Evolutionary conservation across 2,329 filamentous ascomycete genomes (phyloP).

Genomic region (Periconia sp.): DNA sequence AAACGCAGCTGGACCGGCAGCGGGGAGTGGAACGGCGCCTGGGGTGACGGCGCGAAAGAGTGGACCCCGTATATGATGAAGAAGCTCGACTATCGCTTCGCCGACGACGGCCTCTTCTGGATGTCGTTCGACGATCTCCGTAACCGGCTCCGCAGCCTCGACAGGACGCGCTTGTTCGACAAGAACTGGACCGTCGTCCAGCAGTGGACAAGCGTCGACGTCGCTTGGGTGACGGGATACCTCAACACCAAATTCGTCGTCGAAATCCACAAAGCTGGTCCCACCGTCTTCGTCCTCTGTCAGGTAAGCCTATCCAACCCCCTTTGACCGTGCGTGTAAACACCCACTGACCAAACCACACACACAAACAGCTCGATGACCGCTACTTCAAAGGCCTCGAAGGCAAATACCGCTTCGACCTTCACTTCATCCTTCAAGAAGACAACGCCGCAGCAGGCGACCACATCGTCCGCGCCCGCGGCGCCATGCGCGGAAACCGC

Average conservation of each 20-base stretch:
- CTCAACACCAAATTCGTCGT: slow-evolving; percentile 61
- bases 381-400: slow-evolving; percentile 60
- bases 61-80: slow-evolving; percentile 80
- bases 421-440: slow-evolving; percentile 61
- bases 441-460: slow-evolving; percentile 51
- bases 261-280: slow-evolving; percentile 53
- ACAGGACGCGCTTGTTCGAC: slow-evolving; percentile 62
- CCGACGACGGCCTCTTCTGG: slow-evolving; percentile 71
- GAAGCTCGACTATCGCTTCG: slow-evolving; percentile 71
- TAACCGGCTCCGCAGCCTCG: slow-evolving; percentile 58
- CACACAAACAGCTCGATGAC: slow-evolving; percentile 55
- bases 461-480: slow-evolving; percentile 56
- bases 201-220: slow-evolving; percentile 61
- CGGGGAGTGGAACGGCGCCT: slow-evolving; percentile 75
- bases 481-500: slow-evolving; percentile 62
- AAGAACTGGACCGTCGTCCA: slow-evolving; percentile 62
- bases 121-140: slow-evolving; percentile 62
- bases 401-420: slow-evolving; percentile 59
- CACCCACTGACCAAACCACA: slow-evolving; percentile 25
- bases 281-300: slow-evolving; percentile 60
- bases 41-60: slow-evolving; percentile 79
- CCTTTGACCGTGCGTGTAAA: no score
- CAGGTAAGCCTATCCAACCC: slow-evolving; percentile 51
- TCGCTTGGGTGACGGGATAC: slow-evolving; percentile 63
- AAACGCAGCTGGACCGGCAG: slow-evolving; percentile 48